A percentile compares a stretch with the other conserved stretches of the same genome.
Evolutionary conservation across 176 grass and related monocot species (phyloP).

Genomic region (Oryza brachyantha): DNA sequence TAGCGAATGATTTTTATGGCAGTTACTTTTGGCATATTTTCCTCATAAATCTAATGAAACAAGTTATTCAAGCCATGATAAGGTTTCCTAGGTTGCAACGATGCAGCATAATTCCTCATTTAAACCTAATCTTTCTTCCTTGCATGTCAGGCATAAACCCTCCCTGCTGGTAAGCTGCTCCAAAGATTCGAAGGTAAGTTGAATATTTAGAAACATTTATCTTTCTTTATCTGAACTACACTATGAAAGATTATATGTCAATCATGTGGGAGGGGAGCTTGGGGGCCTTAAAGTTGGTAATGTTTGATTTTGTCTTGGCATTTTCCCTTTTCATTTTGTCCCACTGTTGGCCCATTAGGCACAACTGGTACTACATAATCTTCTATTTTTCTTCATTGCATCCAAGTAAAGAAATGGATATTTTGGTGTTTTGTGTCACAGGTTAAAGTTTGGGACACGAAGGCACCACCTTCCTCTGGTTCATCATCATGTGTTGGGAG

Average conservation of each 20-base stretch:
- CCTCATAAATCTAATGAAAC: background rate
- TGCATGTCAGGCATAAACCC: constrained; percentile 68
- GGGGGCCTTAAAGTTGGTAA: background rate
- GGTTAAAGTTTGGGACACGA: constrained; percentile 88
- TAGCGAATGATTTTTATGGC: background rate
- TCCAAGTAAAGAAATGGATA: background rate
- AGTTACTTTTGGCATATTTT: background rate
- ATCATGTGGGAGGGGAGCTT: background rate
- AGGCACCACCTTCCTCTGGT: constrained; percentile 45
- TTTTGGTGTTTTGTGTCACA: constrained; percentile 27
- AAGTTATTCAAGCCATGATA: background rate
- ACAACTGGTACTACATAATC: background rate
- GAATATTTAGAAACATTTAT: background rate
- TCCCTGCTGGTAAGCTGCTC: constrained; percentile 88
- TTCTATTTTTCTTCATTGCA: background rate
- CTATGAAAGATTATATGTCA: background rate
- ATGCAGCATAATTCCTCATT: background rate
- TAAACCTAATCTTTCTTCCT: constrained; percentile 13
- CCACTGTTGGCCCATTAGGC: background rate
- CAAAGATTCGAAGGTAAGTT: constrained; percentile 81
- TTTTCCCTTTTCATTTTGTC: background rate
- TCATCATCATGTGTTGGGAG: constrained; percentile 76
- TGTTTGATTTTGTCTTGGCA: background rate
- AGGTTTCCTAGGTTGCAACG: background rate
- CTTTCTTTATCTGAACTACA: background rate